Conservation (phyloP, 768 basidiomycete species). For the Suillus tomentosus region DNA sequence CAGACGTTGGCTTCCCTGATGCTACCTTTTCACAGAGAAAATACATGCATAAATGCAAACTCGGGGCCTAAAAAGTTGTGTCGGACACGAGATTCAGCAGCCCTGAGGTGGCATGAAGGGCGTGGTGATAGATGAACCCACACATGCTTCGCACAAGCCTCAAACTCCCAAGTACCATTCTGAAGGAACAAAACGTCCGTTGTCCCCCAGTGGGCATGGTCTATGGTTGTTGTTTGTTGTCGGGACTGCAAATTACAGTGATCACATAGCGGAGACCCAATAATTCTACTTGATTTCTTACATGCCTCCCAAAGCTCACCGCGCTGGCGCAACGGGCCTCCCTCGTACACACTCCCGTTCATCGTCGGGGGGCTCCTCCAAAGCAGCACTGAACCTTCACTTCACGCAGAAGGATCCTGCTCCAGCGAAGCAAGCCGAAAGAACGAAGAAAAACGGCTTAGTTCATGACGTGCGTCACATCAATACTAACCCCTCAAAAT, state of each 20-base stretch:
- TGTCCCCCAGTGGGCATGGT: neutral
- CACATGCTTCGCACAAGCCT: neutral
- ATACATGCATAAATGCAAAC: neutral
- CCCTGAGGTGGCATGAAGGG: neutral
- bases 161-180: neutral
- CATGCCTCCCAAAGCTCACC: slow-evolving; percentile 56
- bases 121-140: neutral
- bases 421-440: slow-evolving; percentile 48
- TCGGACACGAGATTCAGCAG: neutral
- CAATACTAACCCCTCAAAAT: slow-evolving; percentile 12
- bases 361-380: slow-evolving; percentile 56
- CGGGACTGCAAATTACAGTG: slow-evolving; percentile 19
- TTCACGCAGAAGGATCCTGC: slow-evolving; percentile 65
- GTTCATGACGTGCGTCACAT: slow-evolving; percentile 46
- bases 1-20: neutral
- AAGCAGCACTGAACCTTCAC: slow-evolving; percentile 60
- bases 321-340: slow-evolving; percentile 45
- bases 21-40: neutral
- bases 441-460: slow-evolving; percentile 48
- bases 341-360: slow-evolving; percentile 65
- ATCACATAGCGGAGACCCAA: slow-evolving; percentile 36
- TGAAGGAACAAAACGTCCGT: neutral
- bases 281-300: slow-evolving; percentile 23
- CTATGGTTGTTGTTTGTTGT: neutral
- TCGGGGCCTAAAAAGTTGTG: neutral